phyloP scores from a whole-genome alignment of 768 basidiomycete species.

The Mycena maculata region DNA sequence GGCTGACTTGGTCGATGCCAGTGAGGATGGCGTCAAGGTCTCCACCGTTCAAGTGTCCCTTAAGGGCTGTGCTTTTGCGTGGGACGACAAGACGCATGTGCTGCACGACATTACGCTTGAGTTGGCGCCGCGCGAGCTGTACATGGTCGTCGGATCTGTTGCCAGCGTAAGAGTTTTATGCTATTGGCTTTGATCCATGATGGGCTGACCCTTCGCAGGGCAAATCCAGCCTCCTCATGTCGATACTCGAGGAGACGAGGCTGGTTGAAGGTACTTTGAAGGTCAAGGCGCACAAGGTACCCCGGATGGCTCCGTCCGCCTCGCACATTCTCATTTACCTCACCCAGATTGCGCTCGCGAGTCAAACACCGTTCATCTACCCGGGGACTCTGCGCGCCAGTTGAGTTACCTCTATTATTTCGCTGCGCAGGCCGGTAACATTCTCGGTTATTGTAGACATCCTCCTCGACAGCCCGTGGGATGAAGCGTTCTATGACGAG shows the following conservation, averaged over 20 bases:
- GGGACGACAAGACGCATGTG: conserved; percentile 21
- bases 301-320: no score
- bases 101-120: conserved; percentile 20
- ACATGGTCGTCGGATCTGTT: conserved; percentile 29
- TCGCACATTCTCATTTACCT: no score
- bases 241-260: conserved; percentile 23
- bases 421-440: neutral
- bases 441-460: conserved; percentile 15
- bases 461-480: conserved; percentile 22
- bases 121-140: conserved; percentile 16
- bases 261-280: neutral
- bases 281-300: conserved; percentile 21
- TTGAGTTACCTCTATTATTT: neutral
- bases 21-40: conserved; percentile 1
- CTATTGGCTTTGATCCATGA: no score
- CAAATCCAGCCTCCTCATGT: conserved; percentile 32
- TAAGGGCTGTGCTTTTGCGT: conserved; percentile 18
- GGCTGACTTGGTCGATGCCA: conserved; percentile 3
- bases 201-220: conserved; percentile 2
- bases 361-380: conserved; percentile 26
- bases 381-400: conserved; percentile 29
- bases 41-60: conserved; percentile 13
- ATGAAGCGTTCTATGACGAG: conserved; percentile 23
- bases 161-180: conserved; percentile 27
- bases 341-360: conserved; percentile 29